Evolutionary conservation across 2,329 filamentous ascomycete genomes (phyloP).

Genomic region (Colletotrichum cereale): DNA sequence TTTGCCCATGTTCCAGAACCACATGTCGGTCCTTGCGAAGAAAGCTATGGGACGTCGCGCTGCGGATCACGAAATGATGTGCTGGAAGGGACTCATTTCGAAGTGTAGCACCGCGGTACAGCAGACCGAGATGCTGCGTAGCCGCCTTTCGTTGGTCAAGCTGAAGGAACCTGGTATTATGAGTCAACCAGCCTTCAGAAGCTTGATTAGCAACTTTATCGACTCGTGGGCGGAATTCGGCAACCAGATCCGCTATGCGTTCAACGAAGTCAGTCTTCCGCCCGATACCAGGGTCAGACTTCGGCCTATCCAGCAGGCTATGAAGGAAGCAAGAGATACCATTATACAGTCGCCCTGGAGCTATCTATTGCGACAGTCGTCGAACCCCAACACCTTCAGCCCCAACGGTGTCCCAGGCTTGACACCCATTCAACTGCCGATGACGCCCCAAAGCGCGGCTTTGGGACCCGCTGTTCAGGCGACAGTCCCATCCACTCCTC

Average conservation of each 20-base stretch:
- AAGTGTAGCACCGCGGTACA: constrained; percentile 79
- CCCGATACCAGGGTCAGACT: constrained; percentile 80
- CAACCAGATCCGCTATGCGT: constrained; percentile 67
- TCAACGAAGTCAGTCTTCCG: constrained; percentile 65
- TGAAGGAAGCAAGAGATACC: constrained; percentile 82
- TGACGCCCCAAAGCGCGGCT: constrained; percentile 90
- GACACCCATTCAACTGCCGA: constrained; percentile 68
- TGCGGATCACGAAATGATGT: constrained; percentile 69
- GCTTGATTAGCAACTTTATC: constrained; percentile 81
- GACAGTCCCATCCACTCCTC: constrained; percentile 81
- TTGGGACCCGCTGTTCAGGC: constrained; percentile 91
- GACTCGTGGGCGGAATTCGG: constrained; percentile 78
- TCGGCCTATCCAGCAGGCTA: constrained; percentile 83
- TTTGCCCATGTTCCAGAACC: constrained; percentile 76
- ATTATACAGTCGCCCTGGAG: constrained; percentile 74
- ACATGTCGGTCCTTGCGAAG: constrained; percentile 74
- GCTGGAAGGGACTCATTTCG: constrained; percentile 78
- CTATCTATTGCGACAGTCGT: constrained; percentile 54
- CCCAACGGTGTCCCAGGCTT: constrained; percentile 46
- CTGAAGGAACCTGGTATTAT: constrained; percentile 85
- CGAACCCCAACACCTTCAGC: constrained; percentile 39
- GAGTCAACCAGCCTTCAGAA: constrained; percentile 72
- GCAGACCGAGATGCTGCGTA: constrained; percentile 79
- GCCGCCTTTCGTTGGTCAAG: constrained; percentile 82
- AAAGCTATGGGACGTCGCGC: constrained; percentile 71